Conservation (phyloP, 306 rosid species). For the Lathyrus tuberosus region DNA sequence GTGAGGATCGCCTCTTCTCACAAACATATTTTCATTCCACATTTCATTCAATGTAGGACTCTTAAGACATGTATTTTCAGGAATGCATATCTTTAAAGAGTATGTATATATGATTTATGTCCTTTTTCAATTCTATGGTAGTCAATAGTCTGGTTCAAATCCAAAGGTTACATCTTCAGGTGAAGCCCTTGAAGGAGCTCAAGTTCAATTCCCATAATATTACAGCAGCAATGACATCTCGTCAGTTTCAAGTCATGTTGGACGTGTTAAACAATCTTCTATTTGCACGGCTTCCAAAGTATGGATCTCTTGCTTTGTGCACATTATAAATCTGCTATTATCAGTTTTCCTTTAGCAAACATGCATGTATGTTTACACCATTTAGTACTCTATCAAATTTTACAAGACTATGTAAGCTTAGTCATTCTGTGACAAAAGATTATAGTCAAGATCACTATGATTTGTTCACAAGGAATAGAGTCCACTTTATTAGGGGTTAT, state of each 20-base stretch:
- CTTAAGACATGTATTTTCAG: neutral
- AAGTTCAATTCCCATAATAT: conserved; percentile 83
- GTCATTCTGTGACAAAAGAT: neutral
- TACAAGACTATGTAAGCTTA: conserved; percentile 11
- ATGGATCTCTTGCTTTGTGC: conserved; percentile 44
- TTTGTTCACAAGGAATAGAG: neutral
- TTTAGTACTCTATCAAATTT: conserved; percentile 28
- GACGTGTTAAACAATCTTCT: conserved; percentile 93
- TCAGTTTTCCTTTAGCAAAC: conserved; percentile 19
- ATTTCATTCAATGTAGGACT: too few relatives aligned
- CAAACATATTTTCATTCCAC: too few relatives aligned
- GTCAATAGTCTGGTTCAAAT: conserved; percentile 21
- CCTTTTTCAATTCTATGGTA: conserved; percentile 10
- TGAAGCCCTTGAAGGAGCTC: conserved; percentile 95
- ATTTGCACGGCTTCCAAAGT: conserved; percentile 91
- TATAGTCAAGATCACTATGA: conserved; percentile 7
- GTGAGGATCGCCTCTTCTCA: too few relatives aligned
- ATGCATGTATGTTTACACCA: conserved; percentile 22
- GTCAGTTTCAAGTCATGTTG: conserved; percentile 95
- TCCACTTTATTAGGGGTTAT: neutral
- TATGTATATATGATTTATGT: conserved; percentile 21
- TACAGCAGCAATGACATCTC: conserved; percentile 94
- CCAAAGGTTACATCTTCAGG: conserved; percentile 56
- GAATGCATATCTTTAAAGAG: conserved; percentile 13
- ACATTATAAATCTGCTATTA: conserved; percentile 12